Evolutionary conservation across 805 yeast genomes (phyloP).

Genomic region (Candida maltosa): DNA sequence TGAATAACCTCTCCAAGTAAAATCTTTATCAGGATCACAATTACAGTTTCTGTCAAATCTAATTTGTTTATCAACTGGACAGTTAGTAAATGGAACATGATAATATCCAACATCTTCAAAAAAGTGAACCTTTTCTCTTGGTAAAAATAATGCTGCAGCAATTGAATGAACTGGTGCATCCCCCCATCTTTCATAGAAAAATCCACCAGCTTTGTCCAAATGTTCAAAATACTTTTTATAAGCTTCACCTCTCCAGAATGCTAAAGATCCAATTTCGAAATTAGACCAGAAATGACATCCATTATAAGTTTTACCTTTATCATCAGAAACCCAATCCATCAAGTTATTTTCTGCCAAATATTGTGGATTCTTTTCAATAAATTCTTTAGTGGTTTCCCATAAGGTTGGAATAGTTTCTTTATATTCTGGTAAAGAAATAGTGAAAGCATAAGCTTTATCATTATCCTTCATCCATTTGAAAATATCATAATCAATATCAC

Average conservation of each 20-base stretch:
- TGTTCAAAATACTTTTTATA: constrained; percentile 65
- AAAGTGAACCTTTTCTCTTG: constrained; percentile 65
- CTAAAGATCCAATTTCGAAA: constrained; percentile 72
- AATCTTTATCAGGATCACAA: constrained; percentile 70
- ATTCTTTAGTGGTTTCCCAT: constrained; percentile 72
- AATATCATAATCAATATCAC: constrained; percentile 84
- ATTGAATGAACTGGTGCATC: constrained; percentile 89
- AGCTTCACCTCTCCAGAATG: constrained; percentile 71
- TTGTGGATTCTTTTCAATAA: constrained; percentile 57
- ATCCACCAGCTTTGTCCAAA: constrained; percentile 78
- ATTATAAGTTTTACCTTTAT: constrained; percentile 75
- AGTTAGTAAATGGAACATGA: constrained; percentile 78
- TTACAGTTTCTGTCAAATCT: constrained; percentile 63
- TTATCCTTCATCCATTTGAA: constrained; percentile 74
- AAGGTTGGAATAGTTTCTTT: constrained; percentile 80
- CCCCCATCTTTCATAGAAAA: constrained; percentile 89
- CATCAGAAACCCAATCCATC: constrained; percentile 66
- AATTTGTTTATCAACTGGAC: constrained; percentile 67
- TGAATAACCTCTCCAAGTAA: constrained; percentile 73
- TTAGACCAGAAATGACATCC: constrained; percentile 89
- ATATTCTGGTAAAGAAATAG: constrained; percentile 77
- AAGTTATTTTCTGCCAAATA: constrained; percentile 58
- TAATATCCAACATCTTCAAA: constrained; percentile 83
- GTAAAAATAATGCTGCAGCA: constrained; percentile 76
- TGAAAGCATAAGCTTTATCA: constrained; percentile 79